These are phyloP conservation scores for Leptographium flavum DNA, from an alignment of 2,329 filamentous ascomycete species.

Conservation along the genomic window DNA sequence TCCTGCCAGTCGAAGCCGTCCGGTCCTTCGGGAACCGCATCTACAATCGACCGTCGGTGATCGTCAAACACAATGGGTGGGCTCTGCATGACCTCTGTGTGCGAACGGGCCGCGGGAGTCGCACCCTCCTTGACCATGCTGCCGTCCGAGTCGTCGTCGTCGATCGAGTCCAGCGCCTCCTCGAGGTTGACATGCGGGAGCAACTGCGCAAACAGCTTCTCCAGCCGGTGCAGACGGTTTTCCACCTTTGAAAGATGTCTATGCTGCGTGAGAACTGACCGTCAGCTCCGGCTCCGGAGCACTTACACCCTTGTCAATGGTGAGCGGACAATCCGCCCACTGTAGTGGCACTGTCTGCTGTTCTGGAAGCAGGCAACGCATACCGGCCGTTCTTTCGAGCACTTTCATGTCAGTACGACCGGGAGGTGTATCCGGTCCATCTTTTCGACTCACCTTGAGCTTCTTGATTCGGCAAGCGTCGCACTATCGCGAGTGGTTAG, in stretches of 20 bases:
- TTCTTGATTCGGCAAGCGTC: conserved; percentile 2
- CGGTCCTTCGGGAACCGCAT: conserved; percentile 1
- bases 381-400: conserved; percentile 3
- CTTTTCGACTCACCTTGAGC: background rate
- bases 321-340: background rate
- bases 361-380: conserved; percentile 1
- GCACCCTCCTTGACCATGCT: background rate
- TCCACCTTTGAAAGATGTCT: conserved; percentile 1
- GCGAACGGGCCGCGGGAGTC: background rate
- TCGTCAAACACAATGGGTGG: background rate
- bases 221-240: background rate
- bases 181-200: conserved; percentile 1
- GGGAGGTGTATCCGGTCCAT: background rate
- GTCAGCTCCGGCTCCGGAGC: background rate
- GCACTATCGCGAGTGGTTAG: background rate
- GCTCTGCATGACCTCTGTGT: no score
- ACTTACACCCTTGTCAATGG: conserved; percentile 2
- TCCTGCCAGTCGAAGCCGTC: conserved; percentile 6
- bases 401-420: background rate
- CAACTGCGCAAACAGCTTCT: conserved; percentile 1
- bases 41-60: background rate
- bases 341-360: conserved; percentile 2
- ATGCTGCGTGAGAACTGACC: background rate
- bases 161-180: background rate
- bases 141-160: background rate